These are phyloP conservation scores for Acmispon strigosus DNA, from an alignment of 306 rosid species.

Conservation along the genomic window DNA sequence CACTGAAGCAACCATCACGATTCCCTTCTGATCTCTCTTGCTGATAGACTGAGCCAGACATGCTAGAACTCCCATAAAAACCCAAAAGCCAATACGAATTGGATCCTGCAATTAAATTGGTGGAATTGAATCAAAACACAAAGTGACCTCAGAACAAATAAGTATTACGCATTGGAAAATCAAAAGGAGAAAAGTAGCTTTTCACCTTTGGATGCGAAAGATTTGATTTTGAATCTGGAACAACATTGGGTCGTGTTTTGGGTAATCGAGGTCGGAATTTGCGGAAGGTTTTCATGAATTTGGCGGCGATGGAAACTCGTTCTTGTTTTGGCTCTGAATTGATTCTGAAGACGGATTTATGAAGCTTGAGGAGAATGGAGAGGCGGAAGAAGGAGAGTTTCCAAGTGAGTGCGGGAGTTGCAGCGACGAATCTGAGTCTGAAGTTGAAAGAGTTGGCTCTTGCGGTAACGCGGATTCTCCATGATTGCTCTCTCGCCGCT, in stretches of 20 bases:
- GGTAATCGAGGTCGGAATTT: conserved; percentile 7
- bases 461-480: conserved; percentile 40
- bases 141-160: not conserved
- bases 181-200: not conserved
- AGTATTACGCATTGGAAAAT: not conserved
- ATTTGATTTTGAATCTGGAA: not conserved
- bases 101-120: conserved; percentile 15
- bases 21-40: not conserved
- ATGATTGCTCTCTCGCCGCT: conserved; percentile 27
- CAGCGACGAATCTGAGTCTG: conserved; percentile 36
- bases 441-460: conserved; percentile 42
- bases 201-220: not conserved
- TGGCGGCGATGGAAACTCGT: conserved; percentile 7
- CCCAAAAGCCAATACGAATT: conserved; percentile 15
- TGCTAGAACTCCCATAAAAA: conserved; percentile 11
- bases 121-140: not conserved
- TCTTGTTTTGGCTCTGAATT: conserved; percentile 20
- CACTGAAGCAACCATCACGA: not conserved
- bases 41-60: conserved; percentile 4
- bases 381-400: conserved; percentile 33
- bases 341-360: conserved; percentile 21
- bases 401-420: conserved; percentile 20
- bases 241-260: not conserved
- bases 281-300: conserved; percentile 20
- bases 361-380: conserved; percentile 43